Percentiles rank a stretch among this genome's conserved stretches.
phyloP scores from a whole-genome alignment of 1,284 basidiomycete species.

The Athelia psychrophila region DNA sequence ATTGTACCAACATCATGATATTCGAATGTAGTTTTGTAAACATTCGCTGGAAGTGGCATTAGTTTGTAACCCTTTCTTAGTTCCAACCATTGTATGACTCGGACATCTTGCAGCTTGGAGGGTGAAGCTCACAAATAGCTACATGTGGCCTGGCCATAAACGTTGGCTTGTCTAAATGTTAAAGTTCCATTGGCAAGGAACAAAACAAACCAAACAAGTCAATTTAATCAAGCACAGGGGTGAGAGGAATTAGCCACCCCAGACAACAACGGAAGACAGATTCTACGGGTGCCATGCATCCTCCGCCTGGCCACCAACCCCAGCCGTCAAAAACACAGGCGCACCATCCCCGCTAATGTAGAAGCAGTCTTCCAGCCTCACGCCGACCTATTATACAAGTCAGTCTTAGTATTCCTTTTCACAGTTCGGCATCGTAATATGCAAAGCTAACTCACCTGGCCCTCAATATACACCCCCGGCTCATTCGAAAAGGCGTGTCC shows the following conservation, averaged over 20 bases:
- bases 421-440: neutral
- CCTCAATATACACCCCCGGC: slow-evolving; percentile 81
- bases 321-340: slow-evolving; percentile 56
- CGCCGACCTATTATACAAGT: slow-evolving; percentile 49
- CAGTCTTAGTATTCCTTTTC: neutral
- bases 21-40: neutral
- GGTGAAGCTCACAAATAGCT: too few relatives aligned
- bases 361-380: slow-evolving; percentile 83
- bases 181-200: too few relatives aligned
- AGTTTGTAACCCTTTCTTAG: neutral
- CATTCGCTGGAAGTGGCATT: neutral
- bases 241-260: too few relatives aligned
- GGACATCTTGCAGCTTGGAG: neutral
- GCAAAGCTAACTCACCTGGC: slow-evolving; percentile 43
- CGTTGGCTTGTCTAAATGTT: too few relatives aligned
- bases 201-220: too few relatives aligned
- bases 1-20: neutral
- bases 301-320: slow-evolving; percentile 55
- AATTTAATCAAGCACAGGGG: too few relatives aligned
- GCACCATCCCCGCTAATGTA: slow-evolving; percentile 56
- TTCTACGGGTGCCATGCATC: slow-evolving; percentile 50
- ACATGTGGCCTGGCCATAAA: too few relatives aligned
- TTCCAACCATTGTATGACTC: neutral
- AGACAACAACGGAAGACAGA: too few relatives aligned
- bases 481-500: slow-evolving; percentile 84